Base-by-base conservation (phyloP, 73 alveolate genomes). In the Paramecium caudatum region DNA sequence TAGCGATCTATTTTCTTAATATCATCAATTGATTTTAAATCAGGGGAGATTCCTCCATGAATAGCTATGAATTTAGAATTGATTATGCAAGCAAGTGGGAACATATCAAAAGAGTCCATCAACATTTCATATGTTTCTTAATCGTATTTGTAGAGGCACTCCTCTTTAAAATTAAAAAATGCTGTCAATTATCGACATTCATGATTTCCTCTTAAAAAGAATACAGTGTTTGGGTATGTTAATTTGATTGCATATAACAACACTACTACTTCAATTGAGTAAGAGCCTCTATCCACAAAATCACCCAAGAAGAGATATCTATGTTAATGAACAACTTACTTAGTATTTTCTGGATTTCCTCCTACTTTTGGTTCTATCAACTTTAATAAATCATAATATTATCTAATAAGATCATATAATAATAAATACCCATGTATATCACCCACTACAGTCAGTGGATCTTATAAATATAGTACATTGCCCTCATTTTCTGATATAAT, bases 211-310 rank as follows among this genome's bases (percentile, higher is more conserved):
- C 99, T 90, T 74, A 96, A 90, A 93, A 96, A 48, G 88, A 46
- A 95, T 12, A 95, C 82, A 4, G 97, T 95, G 33, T 91, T 82
- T 39, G 97, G 96, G 91, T 74, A 96, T 87, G 95, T 96, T 63
- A 96, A 33, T 78, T 97, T 97, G 43, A 97, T 46, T 5, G 97
- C 65, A 91, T 90, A 91, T 62, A 97, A 91, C 21, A 96, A 92
- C 15, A 97, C 47, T 27, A 96, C 91, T 39, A 92, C 97, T 80
- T 97, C 99, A 21, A 95, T 93, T n/a, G 99, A 96, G 90, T 92
- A 97, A 6, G 98, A 90, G 1, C 99, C 99, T 92, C 99, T 68
- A 92, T 96, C 99, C 5, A 97, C 99, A 92, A 95, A 96, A 82
- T 96, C 99, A 6, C 99, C 99, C 10, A 96, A 81, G 92, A 97